A percentile compares a stretch with the other conserved stretches of the same genome.
Conservation (phyloP, 148 eudicot genomes). For the Camellia sinensis region DNA sequence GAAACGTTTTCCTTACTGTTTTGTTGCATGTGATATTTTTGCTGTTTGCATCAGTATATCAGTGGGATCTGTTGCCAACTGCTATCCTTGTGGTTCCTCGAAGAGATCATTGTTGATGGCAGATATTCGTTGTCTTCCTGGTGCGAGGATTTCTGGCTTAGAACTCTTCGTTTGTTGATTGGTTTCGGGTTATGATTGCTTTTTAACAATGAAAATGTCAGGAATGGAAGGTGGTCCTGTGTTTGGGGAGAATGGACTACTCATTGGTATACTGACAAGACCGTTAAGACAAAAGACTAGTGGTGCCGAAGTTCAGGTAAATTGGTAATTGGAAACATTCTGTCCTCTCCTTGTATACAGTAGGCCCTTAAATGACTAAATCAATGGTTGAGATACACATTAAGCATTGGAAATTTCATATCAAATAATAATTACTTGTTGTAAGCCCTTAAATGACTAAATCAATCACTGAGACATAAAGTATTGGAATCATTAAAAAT, state of each 20-base stretch:
- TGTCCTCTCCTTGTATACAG: neutral
- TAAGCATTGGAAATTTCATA: neutral
- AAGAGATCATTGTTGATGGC: slow-evolving; percentile 75
- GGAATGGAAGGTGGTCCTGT: slow-evolving; percentile 98
- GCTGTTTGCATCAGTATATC: slow-evolving; percentile 58
- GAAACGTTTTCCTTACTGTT: neutral
- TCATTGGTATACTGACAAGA: slow-evolving; percentile 70
- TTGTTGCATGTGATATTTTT: slow-evolving; percentile 9
- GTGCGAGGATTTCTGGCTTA: slow-evolving; percentile 34
- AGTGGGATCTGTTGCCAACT: slow-evolving; percentile 76
- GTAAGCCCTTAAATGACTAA: neutral
- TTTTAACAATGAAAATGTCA: slow-evolving; percentile 25
- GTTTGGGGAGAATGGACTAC: slow-evolving; percentile 58
- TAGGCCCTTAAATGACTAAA: slow-evolving; percentile 3
- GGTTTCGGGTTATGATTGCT: slow-evolving; percentile 15
- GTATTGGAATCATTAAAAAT: neutral
- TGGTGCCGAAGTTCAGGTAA: slow-evolving; percentile 95
- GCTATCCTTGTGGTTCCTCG: slow-evolving; percentile 56
- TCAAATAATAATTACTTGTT: neutral
- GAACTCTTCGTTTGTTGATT: slow-evolving; percentile 5
- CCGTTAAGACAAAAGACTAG: slow-evolving; percentile 78
- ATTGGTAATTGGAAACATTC: slow-evolving; percentile 1
- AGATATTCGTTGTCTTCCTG: slow-evolving; percentile 97
- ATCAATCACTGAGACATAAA: neutral
- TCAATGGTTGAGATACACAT: neutral